These are phyloP conservation scores for Carpinus viminea DNA, from an alignment of 306 rosid species.

Conservation along the genomic window DNA sequence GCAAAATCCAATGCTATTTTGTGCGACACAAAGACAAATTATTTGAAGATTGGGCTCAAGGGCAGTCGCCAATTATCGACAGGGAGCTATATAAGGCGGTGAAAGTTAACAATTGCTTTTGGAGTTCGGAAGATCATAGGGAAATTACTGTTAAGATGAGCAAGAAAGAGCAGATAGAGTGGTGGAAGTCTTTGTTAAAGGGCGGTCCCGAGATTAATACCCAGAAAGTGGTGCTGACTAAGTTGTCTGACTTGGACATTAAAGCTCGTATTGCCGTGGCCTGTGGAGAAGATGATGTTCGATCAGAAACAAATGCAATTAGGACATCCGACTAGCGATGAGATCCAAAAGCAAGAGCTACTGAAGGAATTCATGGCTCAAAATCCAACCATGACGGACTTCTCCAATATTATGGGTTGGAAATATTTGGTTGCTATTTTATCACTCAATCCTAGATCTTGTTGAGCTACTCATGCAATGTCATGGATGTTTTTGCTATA, in stretches of 20 bases:
- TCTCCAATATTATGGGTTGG: neutral
- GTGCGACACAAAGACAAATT: no score
- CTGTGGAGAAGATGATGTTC: slow-evolving; percentile 22
- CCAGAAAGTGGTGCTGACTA: slow-evolving; percentile 2
- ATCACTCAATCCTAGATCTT: no score
- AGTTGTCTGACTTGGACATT: slow-evolving; percentile 9
- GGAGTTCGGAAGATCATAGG: slow-evolving; percentile 12
- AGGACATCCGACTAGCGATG: slow-evolving; percentile 1
- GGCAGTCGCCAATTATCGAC: slow-evolving; percentile 7
- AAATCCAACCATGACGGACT: slow-evolving; percentile 2
- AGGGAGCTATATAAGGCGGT: slow-evolving; percentile 10
- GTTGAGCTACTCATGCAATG: no score
- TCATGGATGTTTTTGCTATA: no score
- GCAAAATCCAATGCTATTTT: no score
- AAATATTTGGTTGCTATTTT: no score
- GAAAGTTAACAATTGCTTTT: slow-evolving; percentile 6
- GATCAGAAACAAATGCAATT: slow-evolving; percentile 15
- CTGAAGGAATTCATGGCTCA: slow-evolving; percentile 19
- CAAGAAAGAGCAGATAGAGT: neutral
- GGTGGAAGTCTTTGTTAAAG: slow-evolving; percentile 15
- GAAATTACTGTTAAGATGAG: neutral
- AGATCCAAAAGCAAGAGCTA: slow-evolving; percentile 1
- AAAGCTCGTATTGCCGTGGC: neutral
- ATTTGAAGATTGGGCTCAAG: no score
- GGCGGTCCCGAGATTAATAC: slow-evolving; percentile 14